These are phyloP conservation scores for Pythium utonaiense DNA, from an alignment of 352 stramenopile genomes.

Conservation along the genomic window DNA sequence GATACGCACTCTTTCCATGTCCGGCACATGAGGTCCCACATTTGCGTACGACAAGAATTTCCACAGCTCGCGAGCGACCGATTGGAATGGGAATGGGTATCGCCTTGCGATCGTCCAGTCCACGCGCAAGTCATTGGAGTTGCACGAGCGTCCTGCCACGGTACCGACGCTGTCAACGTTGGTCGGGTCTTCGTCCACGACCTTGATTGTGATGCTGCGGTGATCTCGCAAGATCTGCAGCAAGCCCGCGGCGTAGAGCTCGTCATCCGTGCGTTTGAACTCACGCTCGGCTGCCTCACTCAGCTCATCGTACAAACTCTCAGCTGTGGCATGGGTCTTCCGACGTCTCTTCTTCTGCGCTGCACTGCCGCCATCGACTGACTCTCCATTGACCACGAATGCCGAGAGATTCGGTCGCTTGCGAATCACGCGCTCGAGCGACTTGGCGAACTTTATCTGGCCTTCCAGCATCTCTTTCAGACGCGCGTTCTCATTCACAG, in stretches of 20 bases:
- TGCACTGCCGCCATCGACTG: slow-evolving; percentile 1
- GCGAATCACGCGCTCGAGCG: slow-evolving; percentile 32
- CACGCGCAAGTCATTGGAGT: slow-evolving; percentile 22
- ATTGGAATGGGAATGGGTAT: slow-evolving; percentile 34
- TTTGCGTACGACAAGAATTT: slow-evolving; percentile 25
- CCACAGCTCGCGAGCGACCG: slow-evolving; percentile 32
- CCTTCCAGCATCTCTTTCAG: slow-evolving; percentile 28
- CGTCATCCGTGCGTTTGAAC: slow-evolving; percentile 21
- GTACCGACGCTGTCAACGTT: not conserved
- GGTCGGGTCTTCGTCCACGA: slow-evolving; percentile 18
- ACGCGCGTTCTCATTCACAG: slow-evolving; percentile 33
- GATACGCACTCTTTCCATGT: slow-evolving; percentile 20
- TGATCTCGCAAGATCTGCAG: slow-evolving; percentile 19
- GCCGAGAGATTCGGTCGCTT: slow-evolving; percentile 30
- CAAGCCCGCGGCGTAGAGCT: slow-evolving; percentile 16
- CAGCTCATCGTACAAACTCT: slow-evolving; percentile 25
- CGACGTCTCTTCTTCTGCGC: not conserved
- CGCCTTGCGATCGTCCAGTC: slow-evolving; percentile 24
- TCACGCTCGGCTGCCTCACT: slow-evolving; percentile 18
- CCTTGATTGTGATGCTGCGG: slow-evolving; percentile 25
- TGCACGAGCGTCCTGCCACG: not conserved
- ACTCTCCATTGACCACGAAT: not conserved
- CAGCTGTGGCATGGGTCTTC: slow-evolving; percentile 3
- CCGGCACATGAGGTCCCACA: not conserved
- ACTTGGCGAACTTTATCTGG: slow-evolving; percentile 35